Conservation (phyloP, 306 rosid species). For the Benincasa hispida region DNA sequence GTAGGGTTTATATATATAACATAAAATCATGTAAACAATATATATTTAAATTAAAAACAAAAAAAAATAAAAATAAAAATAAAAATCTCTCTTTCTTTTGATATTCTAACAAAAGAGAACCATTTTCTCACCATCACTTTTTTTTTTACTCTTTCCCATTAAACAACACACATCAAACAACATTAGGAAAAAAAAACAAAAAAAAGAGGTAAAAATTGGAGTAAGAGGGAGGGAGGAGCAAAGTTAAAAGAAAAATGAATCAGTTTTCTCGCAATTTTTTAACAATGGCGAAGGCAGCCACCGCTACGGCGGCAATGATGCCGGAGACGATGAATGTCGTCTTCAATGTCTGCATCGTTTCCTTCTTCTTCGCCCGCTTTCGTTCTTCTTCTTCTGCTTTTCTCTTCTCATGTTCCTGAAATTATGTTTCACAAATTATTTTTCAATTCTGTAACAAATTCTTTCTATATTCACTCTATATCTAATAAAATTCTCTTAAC, state of each 20-base stretch:
- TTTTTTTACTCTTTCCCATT: not conserved
- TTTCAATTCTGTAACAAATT: no score
- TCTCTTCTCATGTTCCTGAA: not conserved
- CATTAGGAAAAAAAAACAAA: no score
- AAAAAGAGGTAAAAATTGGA: not conserved
- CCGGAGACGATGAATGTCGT: slow-evolving; percentile 41
- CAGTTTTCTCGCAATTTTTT: slow-evolving; percentile 35
- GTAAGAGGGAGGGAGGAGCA: not conserved
- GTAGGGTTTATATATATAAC: not conserved
- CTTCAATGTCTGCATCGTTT: slow-evolving; percentile 31
- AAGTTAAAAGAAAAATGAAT: not conserved
- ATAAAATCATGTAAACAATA: not conserved
- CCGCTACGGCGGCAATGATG: slow-evolving; percentile 40
- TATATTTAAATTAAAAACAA: no score
- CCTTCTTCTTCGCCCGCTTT: slow-evolving; percentile 12
- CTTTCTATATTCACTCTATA: no score
- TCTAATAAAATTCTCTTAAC: no score
- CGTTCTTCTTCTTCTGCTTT: slow-evolving; percentile 19
- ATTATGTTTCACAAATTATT: not conserved
- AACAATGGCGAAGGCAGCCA: slow-evolving; percentile 38
- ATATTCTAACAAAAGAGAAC: not conserved
- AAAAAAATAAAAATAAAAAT: not conserved
- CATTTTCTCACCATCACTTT: not conserved
- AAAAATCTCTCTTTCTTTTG: not conserved
- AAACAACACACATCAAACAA: not conserved